These are phyloP conservation scores for Zoysia pacifica DNA, from an alignment of 176 grass and related monocot genomes.

Conservation along the genomic window DNA sequence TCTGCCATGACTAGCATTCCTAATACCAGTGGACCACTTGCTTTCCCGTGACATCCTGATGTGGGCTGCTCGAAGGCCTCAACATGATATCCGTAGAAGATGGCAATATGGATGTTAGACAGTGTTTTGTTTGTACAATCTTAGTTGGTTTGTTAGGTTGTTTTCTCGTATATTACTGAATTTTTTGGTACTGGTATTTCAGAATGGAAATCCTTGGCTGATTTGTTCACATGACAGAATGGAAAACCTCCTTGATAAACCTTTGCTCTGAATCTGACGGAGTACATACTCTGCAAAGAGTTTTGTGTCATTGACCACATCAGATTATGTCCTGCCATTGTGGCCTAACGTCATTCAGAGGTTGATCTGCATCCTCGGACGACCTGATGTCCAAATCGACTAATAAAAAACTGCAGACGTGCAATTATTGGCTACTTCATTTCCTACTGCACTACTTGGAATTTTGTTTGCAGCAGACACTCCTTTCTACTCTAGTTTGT, in stretches of 20 bases:
- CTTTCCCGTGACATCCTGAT: slow-evolving; percentile 26
- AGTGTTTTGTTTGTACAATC: slow-evolving; percentile 46
- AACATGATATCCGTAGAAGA: slow-evolving; percentile 13
- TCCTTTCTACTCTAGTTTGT: neutral
- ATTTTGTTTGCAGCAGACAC: neutral
- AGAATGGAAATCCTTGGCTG: slow-evolving; percentile 36
- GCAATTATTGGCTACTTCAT: neutral
- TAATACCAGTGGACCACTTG: slow-evolving; percentile 35
- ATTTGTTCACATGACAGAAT: slow-evolving; percentile 24
- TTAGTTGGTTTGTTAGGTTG: slow-evolving; percentile 34
- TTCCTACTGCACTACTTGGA: neutral
- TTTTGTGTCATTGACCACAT: neutral
- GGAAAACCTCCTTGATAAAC: slow-evolving; percentile 21
- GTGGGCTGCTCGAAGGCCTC: neutral
- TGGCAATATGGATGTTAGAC: neutral
- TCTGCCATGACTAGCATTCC: slow-evolving; percentile 85
- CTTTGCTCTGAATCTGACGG: neutral
- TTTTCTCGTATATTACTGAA: slow-evolving; percentile 38
- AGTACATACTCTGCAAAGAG: neutral
- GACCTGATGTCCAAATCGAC: neutral
- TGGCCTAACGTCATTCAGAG: slow-evolving; percentile 1
- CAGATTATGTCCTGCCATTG: neutral
- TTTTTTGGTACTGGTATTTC: slow-evolving; percentile 33
- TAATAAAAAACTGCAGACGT: neutral
- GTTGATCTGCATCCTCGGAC: neutral